Percentiles rank a stretch among this genome's conserved stretches.
Evolutionary conservation across 805 yeast genomes (phyloP).

Genomic region (Yamadazyma scolyti): DNA sequence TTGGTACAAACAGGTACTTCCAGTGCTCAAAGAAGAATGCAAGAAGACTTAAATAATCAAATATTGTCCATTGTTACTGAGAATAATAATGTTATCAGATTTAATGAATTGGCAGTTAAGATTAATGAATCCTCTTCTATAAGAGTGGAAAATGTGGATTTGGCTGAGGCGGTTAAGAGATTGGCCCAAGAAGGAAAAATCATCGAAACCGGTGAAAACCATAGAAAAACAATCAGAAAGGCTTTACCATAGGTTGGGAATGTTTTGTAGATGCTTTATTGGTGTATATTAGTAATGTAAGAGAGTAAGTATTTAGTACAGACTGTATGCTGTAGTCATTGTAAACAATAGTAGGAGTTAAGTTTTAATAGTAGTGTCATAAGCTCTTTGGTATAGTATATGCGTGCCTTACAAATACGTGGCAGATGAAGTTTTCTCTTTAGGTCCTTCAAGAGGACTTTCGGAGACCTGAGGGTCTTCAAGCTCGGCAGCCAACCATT

Average conservation of each 20-base stretch:
- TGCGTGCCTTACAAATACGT: too few species aligned
- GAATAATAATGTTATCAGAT: conserved; percentile 47
- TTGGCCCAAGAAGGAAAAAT: conserved; percentile 70
- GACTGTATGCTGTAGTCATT: too few species aligned
- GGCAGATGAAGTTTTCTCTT: too few species aligned
- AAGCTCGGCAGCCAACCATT: conserved; percentile 21
- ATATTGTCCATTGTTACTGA: conserved; percentile 53
- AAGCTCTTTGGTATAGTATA: too few species aligned
- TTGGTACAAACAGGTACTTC: conserved; percentile 95
- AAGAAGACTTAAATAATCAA: conserved; percentile 67
- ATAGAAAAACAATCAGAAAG: conserved; percentile 53
- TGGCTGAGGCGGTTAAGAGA: conserved; percentile 63
- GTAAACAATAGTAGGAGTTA: too few species aligned
- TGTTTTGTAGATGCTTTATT: neutral
- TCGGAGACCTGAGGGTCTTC: too few species aligned
- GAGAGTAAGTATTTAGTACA: neutral
- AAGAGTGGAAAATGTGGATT: conserved; percentile 66
- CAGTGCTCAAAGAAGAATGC: conserved; percentile 73
- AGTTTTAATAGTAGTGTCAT: too few species aligned
- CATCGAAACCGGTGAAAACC: conserved; percentile 67
- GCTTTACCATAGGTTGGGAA: conserved; percentile 13
- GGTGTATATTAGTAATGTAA: neutral
- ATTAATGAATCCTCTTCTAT: conserved; percentile 65
- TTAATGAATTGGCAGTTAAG: conserved; percentile 53
- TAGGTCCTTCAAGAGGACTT: too few species aligned